Evolutionary conservation across 495 filamentous ascomycete genomes (phyloP).

Genomic region (Annulohypoxylon moriforme): DNA sequence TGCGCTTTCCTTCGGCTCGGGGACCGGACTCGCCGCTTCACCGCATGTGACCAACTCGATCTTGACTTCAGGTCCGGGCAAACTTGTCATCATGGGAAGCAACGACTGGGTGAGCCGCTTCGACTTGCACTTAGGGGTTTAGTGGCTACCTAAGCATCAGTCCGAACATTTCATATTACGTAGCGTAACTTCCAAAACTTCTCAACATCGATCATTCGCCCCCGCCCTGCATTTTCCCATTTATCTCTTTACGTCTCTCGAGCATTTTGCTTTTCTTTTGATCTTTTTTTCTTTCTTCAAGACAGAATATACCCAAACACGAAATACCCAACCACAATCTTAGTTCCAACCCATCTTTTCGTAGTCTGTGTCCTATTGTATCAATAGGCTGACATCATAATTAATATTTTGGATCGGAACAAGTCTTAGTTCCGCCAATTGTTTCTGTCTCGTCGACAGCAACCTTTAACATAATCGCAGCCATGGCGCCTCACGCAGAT

Average conservation of each 20-base stretch:
- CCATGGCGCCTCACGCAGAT: slow-evolving; percentile 70
- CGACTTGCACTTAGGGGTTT: slow-evolving; percentile 77
- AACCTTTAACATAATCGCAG: slow-evolving; percentile 23
- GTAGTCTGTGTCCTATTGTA: slow-evolving; percentile 20
- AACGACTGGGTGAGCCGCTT: slow-evolving; percentile 54
- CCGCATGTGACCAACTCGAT: slow-evolving; percentile 46
- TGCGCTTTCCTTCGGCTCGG: slow-evolving; percentile 49
- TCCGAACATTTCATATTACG: slow-evolving; percentile 47
- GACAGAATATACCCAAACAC: neutral
- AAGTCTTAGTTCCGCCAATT: neutral
- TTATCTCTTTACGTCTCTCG: slow-evolving; percentile 38
- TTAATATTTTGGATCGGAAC: neutral
- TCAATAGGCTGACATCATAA: slow-evolving; percentile 25
- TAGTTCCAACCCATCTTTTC: neutral
- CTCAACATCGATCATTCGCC: slow-evolving; percentile 35
- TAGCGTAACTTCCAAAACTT: slow-evolving; percentile 33
- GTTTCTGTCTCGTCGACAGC: neutral
- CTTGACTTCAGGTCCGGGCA: slow-evolving; percentile 29
- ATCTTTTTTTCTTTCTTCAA: slow-evolving; percentile 25
- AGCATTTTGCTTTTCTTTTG: slow-evolving; percentile 24
- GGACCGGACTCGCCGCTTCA: slow-evolving; percentile 25
- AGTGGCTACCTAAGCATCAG: slow-evolving; percentile 54
- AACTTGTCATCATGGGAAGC: slow-evolving; percentile 42
- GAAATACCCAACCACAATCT: neutral
- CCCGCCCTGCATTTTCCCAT: slow-evolving; percentile 45